Percentiles rank a stretch among this genome's conserved stretches.
phyloP scores from a whole-genome alignment of 1,284 basidiomycete species.

The Singerocomus inundabilis region DNA sequence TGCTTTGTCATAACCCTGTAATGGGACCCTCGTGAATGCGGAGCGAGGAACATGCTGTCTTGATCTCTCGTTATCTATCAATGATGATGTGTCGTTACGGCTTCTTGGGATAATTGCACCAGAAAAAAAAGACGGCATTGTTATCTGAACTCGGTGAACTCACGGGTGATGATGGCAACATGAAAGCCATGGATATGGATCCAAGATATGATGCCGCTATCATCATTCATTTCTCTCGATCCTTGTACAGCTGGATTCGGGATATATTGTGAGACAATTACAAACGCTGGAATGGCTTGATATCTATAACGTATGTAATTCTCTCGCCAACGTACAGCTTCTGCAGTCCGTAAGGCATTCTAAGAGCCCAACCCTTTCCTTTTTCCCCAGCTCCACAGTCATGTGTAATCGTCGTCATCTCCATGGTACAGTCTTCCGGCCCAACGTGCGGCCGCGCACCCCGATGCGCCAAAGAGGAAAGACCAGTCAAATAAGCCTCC shows the following conservation, averaged over 20 bases:
- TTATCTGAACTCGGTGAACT: neutral
- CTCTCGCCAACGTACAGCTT: constrained; percentile 8
- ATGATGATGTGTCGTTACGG: constrained; percentile 2
- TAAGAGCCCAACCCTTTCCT: neutral
- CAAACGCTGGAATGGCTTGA: too few species aligned
- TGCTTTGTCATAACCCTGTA: constrained; percentile 43
- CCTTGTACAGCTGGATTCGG: too few species aligned
- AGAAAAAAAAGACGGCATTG: neutral
- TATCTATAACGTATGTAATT: neutral
- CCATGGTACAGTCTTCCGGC: constrained; percentile 31
- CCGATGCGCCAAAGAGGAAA: constrained; percentile 57
- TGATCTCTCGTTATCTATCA: constrained; percentile 13
- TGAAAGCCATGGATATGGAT: too few species aligned
- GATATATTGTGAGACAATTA: too few species aligned
- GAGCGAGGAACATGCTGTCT: neutral
- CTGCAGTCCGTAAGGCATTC: neutral
- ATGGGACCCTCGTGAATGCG: neutral
- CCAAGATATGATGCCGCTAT: too few species aligned
- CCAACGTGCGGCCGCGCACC: constrained; percentile 52
- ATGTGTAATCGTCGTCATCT: constrained; percentile 18
- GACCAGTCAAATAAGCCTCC: constrained; percentile 70
- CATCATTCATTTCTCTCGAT: too few species aligned
- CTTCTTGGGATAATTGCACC: neutral
- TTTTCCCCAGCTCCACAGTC: neutral
- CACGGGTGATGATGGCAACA: neutral